These are phyloP conservation scores for Porphyridium purpureum DNA, from an alignment of 23 red algal genomes.

Conservation along the genomic window DNA sequence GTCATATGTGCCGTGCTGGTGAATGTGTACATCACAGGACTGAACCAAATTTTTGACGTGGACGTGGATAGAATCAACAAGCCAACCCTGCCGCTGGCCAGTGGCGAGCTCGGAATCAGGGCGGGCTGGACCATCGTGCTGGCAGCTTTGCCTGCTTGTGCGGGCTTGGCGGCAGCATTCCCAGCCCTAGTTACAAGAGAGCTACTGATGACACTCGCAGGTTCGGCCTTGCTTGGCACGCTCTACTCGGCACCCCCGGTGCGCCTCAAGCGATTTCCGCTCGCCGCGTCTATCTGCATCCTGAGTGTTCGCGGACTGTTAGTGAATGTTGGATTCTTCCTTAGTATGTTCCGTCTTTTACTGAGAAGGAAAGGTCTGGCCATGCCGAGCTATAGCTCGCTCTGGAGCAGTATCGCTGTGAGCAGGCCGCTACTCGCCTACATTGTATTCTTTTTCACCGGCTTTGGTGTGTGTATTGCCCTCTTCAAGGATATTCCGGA, in stretches of 20 bases:
- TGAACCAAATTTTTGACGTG: constrained; percentile 89
- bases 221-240: constrained; percentile 38
- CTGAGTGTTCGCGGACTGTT: constrained; percentile 60
- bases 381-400: too few species aligned
- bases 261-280: constrained; percentile 73
- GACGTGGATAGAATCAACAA: constrained; percentile 83
- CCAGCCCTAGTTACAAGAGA: too few species aligned
- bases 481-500: constrained; percentile 92
- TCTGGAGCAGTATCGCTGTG: too few species aligned
- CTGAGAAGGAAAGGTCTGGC: too few species aligned
- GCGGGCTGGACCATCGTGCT: constrained; percentile 20
- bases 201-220: constrained; percentile 33
- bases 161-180: constrained; percentile 25
- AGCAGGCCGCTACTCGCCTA: neutral
- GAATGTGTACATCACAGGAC: constrained; percentile 83
- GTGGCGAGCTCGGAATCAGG: constrained; percentile 40
- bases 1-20: constrained; percentile 57
- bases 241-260: constrained; percentile 73
- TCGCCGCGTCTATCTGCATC: constrained; percentile 58
- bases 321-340: constrained; percentile 78
- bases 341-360: constrained; percentile 13
- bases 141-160: constrained; percentile 5
- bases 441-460: constrained; percentile 25
- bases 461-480: constrained; percentile 73
- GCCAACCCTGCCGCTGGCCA: constrained; percentile 75